A percentile compares a stretch with the other conserved stretches of the same genome.
Conservation (phyloP, 2,329 filamentous ascomycete genomes). For the Fusarium kyushuense region DNA sequence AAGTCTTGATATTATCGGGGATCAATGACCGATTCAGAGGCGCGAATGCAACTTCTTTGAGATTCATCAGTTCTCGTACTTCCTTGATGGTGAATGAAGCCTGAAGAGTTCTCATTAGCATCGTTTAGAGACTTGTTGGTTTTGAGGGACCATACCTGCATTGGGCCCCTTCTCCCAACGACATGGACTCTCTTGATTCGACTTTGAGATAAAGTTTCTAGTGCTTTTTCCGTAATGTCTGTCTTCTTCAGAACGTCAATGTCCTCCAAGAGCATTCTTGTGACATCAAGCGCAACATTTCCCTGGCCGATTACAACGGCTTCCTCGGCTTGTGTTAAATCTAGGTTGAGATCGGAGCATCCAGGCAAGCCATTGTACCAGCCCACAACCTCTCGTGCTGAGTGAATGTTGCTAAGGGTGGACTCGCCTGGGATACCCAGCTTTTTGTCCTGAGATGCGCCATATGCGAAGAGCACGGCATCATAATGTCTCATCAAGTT, state of each 20-base stretch:
- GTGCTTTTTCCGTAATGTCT: conserved; percentile 88
- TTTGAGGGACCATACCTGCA: conserved; percentile 72
- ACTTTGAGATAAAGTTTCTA: conserved; percentile 78
- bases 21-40: conserved; percentile 75
- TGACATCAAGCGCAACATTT: conserved; percentile 95
- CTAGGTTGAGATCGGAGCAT: conserved; percentile 77
- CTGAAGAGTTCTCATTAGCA: conserved; percentile 55
- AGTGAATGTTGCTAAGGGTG: conserved; percentile 78
- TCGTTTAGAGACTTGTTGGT: not conserved
- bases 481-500: conserved; percentile 86
- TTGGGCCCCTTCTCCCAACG: conserved; percentile 88
- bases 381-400: conserved; percentile 91
- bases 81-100: conserved; percentile 97
- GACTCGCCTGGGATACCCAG: conserved; percentile 85
- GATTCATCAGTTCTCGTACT: conserved; percentile 84
- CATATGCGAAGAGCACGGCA: conserved; percentile 92
- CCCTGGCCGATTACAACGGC: conserved; percentile 93
- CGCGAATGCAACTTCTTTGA: conserved; percentile 78
- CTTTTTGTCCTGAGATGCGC: conserved; percentile 84
- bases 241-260: conserved; percentile 80
- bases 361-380: conserved; percentile 98
- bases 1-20: conserved; percentile 73
- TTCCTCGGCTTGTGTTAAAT: conserved; percentile 80
- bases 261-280: conserved; percentile 84
- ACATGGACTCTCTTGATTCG: conserved; percentile 83